A percentile compares a stretch with the other conserved stretches of the same genome.
These are phyloP conservation scores for Nicotiana noctiflora DNA, from an alignment of 257 asterid species.

Conservation along the genomic window DNA sequence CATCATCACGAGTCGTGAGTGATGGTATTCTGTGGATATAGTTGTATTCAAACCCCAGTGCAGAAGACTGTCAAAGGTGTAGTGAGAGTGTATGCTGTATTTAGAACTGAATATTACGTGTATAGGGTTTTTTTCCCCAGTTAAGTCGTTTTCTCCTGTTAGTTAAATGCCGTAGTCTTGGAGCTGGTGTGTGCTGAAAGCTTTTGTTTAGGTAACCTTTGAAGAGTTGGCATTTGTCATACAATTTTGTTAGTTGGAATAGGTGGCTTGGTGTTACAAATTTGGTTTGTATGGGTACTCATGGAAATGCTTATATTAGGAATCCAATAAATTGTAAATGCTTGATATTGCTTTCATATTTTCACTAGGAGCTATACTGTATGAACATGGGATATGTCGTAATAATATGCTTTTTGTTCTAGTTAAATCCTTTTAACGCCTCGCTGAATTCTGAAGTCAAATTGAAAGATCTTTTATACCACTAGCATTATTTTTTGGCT, in stretches of 20 bases:
- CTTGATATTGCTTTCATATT: too few species aligned
- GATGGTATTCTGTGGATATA: neutral
- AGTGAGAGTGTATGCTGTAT: neutral
- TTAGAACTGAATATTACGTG: neutral
- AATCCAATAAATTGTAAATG: neutral
- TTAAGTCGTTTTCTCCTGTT: neutral
- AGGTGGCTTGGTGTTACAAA: neutral
- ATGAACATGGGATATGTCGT: too few species aligned
- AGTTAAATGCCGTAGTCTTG: neutral
- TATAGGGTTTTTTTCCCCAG: neutral
- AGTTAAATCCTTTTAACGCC: too few species aligned
- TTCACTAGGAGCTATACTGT: too few species aligned
- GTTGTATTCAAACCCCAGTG: neutral
- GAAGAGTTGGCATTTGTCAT: neutral
- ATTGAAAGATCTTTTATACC: too few species aligned
- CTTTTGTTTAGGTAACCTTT: neutral
- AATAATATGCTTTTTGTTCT: too few species aligned
- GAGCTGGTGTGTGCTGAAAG: neutral
- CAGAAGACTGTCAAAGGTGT: neutral
- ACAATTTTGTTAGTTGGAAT: slow-evolving; percentile 9
- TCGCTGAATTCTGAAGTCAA: too few species aligned
- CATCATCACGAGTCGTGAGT: neutral
- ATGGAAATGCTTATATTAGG: neutral
- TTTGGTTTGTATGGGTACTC: neutral
- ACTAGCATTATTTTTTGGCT: too few species aligned